Percentiles rank a stretch among this genome's conserved stretches.
Conservation (phyloP, 257 asterid genomes). For the Fraxinus pennsylvanica region DNA sequence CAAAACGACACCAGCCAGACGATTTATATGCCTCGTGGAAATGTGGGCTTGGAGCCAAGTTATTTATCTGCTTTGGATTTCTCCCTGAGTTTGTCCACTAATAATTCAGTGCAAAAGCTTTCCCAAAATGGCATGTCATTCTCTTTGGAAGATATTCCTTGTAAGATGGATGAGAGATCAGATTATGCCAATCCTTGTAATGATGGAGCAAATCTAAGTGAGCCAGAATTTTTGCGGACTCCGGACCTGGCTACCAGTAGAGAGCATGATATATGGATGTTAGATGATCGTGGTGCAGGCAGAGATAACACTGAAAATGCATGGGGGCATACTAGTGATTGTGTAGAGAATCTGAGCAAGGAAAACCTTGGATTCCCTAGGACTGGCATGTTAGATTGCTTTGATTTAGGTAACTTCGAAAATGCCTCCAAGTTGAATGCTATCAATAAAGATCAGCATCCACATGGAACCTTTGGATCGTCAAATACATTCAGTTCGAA, state of each 20-base stretch:
- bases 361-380: constrained; percentile 34
- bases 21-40: constrained; percentile 24
- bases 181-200: constrained; percentile 30
- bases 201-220: constrained; percentile 31
- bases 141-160: constrained; percentile 32
- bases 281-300: constrained; percentile 28
- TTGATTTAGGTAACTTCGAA: constrained; percentile 34
- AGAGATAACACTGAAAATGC: constrained; percentile 31
- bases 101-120: constrained; percentile 39
- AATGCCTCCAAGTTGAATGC: constrained; percentile 29
- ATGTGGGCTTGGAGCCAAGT: constrained; percentile 36
- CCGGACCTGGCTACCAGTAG: constrained; percentile 34
- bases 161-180: constrained; percentile 31
- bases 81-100: constrained; percentile 43
- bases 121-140: constrained; percentile 36
- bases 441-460: constrained; percentile 33
- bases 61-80: constrained; percentile 71
- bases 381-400: constrained; percentile 24
- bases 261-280: constrained; percentile 32
- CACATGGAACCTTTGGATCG: constrained; percentile 30
- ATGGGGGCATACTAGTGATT: constrained; percentile 42
- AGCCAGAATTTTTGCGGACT: constrained; percentile 25
- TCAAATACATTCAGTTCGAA: constrained; percentile 34
- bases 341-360: constrained; percentile 32
- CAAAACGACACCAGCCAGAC: constrained; percentile 47